phyloP scores from a whole-genome alignment of 148 eudicot genomes.

The Agrostemma githago region DNA sequence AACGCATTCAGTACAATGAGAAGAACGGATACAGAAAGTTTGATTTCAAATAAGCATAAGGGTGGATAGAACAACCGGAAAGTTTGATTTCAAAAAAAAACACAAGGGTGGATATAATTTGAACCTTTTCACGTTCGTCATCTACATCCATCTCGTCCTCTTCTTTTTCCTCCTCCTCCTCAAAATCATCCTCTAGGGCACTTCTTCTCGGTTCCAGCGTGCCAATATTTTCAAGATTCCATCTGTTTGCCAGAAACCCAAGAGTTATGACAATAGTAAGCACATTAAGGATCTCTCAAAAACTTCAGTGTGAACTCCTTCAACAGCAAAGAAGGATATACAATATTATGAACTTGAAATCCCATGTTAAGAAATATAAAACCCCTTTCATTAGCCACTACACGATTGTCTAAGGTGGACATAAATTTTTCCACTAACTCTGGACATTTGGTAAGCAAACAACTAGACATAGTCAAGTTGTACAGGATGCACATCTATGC shows the following conservation, averaged over 20 bases:
- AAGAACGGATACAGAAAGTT: background rate
- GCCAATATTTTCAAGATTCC: conserved; percentile 72
- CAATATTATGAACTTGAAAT: background rate
- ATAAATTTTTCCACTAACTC: background rate
- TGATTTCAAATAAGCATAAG: too few species aligned
- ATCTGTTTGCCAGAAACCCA: conserved; percentile 35
- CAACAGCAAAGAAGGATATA: background rate
- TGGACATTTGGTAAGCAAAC: background rate
- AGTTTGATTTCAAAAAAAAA: background rate
- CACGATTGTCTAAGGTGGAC: background rate
- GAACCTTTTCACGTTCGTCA: conserved; percentile 71
- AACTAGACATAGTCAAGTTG: background rate
- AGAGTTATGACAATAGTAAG: conserved; percentile 5
- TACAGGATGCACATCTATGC: background rate
- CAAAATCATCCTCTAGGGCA: conserved; percentile 91
- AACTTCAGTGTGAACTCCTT: background rate
- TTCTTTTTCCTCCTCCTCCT: conserved; percentile 91
- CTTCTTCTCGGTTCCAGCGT: conserved; percentile 77
- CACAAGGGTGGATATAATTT: background rate
- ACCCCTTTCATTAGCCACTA: background rate
- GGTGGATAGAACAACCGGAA: background rate
- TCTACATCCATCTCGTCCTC: conserved; percentile 82
- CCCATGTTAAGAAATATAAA: background rate
- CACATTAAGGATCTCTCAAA: background rate
- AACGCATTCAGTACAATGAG: conserved; percentile 8